Conservation (phyloP, 306 rosid genomes). For the Sicyos edulis region DNA sequence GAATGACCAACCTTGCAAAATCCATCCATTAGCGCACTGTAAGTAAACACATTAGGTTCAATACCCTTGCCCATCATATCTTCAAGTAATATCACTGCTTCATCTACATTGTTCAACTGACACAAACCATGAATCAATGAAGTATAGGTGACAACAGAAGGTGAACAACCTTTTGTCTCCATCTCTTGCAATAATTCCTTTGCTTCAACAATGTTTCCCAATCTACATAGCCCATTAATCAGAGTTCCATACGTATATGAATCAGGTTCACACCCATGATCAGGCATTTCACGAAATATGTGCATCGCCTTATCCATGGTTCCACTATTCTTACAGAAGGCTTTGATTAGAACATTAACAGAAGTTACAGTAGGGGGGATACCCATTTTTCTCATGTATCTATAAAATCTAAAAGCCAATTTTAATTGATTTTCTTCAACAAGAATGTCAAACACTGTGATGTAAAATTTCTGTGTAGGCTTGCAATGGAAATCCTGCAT, state of each 20-base stretch:
- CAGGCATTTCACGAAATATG: conserved; percentile 70
- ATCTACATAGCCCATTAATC: conserved; percentile 66
- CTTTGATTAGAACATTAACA: conserved; percentile 80
- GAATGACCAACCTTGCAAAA: conserved; percentile 71
- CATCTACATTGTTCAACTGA: conserved; percentile 49
- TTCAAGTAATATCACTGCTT: conserved; percentile 54
- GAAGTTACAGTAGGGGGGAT: conserved; percentile 57
- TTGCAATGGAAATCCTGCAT: conserved; percentile 55
- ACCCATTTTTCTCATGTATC: conserved; percentile 58
- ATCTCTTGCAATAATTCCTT: conserved; percentile 66
- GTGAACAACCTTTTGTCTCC: conserved; percentile 48
- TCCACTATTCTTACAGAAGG: conserved; percentile 63
- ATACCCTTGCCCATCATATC: conserved; percentile 56
- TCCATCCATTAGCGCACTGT: conserved; percentile 73
- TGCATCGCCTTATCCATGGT: conserved; percentile 61
- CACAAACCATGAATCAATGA: conserved; percentile 78
- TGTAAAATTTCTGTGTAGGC: conserved; percentile 52
- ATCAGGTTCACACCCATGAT: conserved; percentile 65
- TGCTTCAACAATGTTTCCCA: conserved; percentile 57
- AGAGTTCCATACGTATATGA: conserved; percentile 87
- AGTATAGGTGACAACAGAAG: conserved; percentile 74
- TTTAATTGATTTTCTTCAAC: conserved; percentile 77
- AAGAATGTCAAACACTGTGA: conserved; percentile 61
- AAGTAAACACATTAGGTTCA: conserved; percentile 77
- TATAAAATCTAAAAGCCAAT: conserved; percentile 58